Evolutionary conservation across 2,329 filamentous ascomycete genomes (phyloP).

Genomic region (Fusarium virguliforme): DNA sequence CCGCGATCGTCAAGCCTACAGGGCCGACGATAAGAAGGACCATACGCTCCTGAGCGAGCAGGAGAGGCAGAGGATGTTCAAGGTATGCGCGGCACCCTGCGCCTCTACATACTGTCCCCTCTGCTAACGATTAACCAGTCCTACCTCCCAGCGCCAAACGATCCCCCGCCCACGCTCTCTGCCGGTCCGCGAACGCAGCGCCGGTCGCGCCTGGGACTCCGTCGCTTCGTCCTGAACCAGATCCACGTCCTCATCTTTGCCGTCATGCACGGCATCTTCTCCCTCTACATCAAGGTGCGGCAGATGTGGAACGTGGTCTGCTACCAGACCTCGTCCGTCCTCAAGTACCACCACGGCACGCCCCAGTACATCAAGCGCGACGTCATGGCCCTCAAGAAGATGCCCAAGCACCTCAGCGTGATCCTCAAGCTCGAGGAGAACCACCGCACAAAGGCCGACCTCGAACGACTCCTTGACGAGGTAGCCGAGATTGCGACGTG

Average conservation of each 20-base stretch:
- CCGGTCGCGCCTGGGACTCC: slow-evolving; percentile 69
- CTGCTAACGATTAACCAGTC: slow-evolving; percentile 47
- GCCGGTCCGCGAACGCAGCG: slow-evolving; percentile 48
- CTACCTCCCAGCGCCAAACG: slow-evolving; percentile 57
- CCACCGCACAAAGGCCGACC: slow-evolving; percentile 77
- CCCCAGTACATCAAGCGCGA: slow-evolving; percentile 94
- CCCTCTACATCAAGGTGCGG: slow-evolving; percentile 86
- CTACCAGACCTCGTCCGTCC: slow-evolving; percentile 83
- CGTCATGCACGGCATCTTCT: slow-evolving; percentile 85
- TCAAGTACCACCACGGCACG: slow-evolving; percentile 96
- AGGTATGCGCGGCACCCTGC: slow-evolving; percentile 48
- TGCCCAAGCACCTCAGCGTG: slow-evolving; percentile 90
- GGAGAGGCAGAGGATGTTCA: slow-evolving; percentile 58
- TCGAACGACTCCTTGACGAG: slow-evolving; percentile 90
- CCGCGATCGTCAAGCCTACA: slow-evolving; percentile 59
- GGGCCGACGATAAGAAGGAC: slow-evolving; percentile 57
- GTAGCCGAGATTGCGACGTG: slow-evolving; percentile 93
- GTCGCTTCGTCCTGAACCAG: slow-evolving; percentile 73
- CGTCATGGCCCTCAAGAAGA: slow-evolving; percentile 79
- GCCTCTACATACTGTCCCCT: not conserved
- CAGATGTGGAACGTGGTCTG: slow-evolving; percentile 84
- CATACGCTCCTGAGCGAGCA: slow-evolving; percentile 57
- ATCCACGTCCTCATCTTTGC: slow-evolving; percentile 78
- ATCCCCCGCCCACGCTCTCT: slow-evolving; percentile 49
- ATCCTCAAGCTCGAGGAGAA: slow-evolving; percentile 83